Conservation (phyloP, 306 rosid species). For the Aeschynomene evenia region DNA sequence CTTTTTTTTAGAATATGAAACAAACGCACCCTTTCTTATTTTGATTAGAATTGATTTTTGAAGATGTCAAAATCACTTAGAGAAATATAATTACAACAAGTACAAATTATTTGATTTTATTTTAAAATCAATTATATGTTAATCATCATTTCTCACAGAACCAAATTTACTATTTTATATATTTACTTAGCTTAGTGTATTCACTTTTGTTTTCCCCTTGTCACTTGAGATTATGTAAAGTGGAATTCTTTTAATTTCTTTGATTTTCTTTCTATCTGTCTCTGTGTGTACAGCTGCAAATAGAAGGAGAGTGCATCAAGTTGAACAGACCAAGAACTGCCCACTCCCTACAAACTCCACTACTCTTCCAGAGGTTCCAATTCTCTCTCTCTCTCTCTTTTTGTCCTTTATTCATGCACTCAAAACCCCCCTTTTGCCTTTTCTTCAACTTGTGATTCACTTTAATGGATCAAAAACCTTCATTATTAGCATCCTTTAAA, state of each 20-base stretch:
- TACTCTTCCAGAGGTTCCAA: constrained; percentile 53
- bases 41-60: too few species aligned
- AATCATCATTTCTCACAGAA: too few species aligned
- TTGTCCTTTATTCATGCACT: constrained; percentile 27
- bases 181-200: too few species aligned
- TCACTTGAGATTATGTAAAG: constrained; percentile 42
- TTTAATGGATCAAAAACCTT: constrained; percentile 34
- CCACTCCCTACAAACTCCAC: constrained; percentile 52
- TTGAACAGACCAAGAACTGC: constrained; percentile 77
- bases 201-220: constrained; percentile 28
- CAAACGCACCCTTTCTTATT: too few species aligned
- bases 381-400: constrained; percentile 22
- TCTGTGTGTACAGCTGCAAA: constrained; percentile 56
- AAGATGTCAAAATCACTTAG: too few species aligned
- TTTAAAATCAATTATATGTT: too few species aligned
- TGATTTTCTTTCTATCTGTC: constrained; percentile 44
- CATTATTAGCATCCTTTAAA: constrained; percentile 31
- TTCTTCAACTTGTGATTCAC: constrained; percentile 23
- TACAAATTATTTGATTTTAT: too few species aligned
- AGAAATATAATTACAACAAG: too few species aligned
- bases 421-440: constrained; percentile 3
- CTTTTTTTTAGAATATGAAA: too few species aligned
- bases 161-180: too few species aligned
- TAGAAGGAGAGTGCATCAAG: constrained; percentile 65
- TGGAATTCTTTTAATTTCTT: constrained; percentile 48